Evolutionary conservation across 345 rosid species (phyloP), one percentile per base, ranked within the genome.

Genomic region (Citrus trifoliata): DNA sequence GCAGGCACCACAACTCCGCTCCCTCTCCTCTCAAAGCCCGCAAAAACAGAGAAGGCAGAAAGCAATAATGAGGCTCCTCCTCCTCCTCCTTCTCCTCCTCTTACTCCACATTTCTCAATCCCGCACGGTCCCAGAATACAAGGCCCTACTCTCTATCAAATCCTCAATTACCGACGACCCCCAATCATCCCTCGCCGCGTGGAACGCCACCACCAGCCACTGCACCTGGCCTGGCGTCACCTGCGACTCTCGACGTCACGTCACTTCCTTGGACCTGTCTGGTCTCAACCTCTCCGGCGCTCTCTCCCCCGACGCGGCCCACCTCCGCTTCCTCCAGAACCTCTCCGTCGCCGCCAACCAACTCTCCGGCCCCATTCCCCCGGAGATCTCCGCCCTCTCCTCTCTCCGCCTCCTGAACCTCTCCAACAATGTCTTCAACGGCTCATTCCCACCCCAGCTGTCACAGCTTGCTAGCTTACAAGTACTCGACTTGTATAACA

Each of bases 401-500:
- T 79, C 84, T 9, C 98, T 96, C 32, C 94, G 91, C 2, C 79
- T 67, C 64, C 79, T 95, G 6, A 92, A 93, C 81, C 92, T 95
- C 65, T 93, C 98, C 19, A 92, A 92, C 88, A 93, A 93, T 71
- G 70, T 87, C 82, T 94, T 96, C 84, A 91, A 88, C 38, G 92
- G 90, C 42, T 78, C 98, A 1, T 93, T 96, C 73, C 98, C 98
- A 3, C 16, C 75, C 0, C 83, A 89, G 71, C 88, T 96, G 19
- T 75, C 97, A 8, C 53, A 72, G 60, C 91, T 96, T 19, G 75
- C 79, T 33, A 88, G 77, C 75, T 93, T 96, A n/a, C 90, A 87
- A 10, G 89, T 94, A 24, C 93, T 96, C 27, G 99, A 94, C 86
- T 82, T 96, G 46, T 96, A 96, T 80, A 96, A 96, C 86, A 96